These are phyloP conservation scores for Kodamaea ohmeri DNA, from an alignment of 1,139 yeast genomes.

Conservation along the genomic window DNA sequence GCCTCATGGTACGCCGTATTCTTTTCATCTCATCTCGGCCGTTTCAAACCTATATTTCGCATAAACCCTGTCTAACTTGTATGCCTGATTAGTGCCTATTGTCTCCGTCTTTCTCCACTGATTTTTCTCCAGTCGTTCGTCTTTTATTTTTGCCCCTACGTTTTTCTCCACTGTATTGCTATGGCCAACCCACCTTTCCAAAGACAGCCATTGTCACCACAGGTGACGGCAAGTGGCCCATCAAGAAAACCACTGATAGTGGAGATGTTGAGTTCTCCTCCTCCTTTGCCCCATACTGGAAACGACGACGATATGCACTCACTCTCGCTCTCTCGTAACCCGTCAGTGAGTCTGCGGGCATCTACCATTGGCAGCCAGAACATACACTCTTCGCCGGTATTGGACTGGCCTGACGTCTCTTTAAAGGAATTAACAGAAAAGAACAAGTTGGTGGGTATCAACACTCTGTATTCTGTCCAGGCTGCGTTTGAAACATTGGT, in stretches of 20 bases:
- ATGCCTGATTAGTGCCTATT: not conserved
- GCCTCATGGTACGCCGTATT: too few species aligned
- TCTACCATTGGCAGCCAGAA: constrained; percentile 19
- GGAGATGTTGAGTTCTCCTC: constrained; percentile 80
- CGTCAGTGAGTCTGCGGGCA: constrained; percentile 37
- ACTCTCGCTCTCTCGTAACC: constrained; percentile 44
- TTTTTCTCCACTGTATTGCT: constrained; percentile 1
- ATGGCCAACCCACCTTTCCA: constrained; percentile 20
- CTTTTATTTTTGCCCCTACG: not conserved
- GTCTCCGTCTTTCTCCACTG: not conserved
- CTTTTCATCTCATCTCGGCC: too few species aligned
- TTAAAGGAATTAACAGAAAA: constrained; percentile 74
- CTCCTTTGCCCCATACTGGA: constrained; percentile 48
- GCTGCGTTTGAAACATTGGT: constrained; percentile 79
- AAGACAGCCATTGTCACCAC: constrained; percentile 19
- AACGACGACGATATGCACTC: constrained; percentile 34
- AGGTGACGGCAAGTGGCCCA: constrained; percentile 18
- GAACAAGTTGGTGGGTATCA: constrained; percentile 71
- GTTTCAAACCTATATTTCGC: too few species aligned
- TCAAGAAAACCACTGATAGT: constrained; percentile 74
- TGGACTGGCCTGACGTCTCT: constrained; percentile 74
- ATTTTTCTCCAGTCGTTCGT: constrained; percentile 1
- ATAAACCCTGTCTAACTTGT: too few species aligned
- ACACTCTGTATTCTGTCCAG: constrained; percentile 66
- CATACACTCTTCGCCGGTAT: constrained; percentile 13